phyloP scores from a whole-genome alignment of 2,329 filamentous ascomycete species.

The Reticulascus tulasneorum region DNA sequence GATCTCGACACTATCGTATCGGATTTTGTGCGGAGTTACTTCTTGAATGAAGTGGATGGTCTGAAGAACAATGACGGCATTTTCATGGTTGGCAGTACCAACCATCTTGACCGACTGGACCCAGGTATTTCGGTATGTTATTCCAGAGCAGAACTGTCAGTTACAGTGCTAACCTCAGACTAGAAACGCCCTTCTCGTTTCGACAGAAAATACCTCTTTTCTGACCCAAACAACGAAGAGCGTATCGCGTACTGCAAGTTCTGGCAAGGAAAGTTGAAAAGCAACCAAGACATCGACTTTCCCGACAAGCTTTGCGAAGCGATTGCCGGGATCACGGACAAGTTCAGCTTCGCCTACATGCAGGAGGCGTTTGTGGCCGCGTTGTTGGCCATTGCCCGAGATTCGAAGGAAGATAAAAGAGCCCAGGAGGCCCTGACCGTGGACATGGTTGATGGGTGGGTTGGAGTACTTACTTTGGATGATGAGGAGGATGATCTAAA shows the following conservation, averaged over 20 bases:
- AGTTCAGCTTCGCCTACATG: constrained; percentile 68
- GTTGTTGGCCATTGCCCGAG: constrained; percentile 53
- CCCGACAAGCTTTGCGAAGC: constrained; percentile 52
- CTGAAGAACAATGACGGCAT: constrained; percentile 68
- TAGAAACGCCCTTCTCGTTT: constrained; percentile 63
- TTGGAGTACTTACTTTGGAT: constrained; percentile 23
- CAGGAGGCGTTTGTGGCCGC: constrained; percentile 66
- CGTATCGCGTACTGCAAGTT: constrained; percentile 57
- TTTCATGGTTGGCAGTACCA: constrained; percentile 64
- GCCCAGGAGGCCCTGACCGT: constrained; percentile 24
- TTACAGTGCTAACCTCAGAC: not conserved
- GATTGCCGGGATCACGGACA: constrained; percentile 58
- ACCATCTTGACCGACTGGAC: constrained; percentile 62
- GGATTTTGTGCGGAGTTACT: constrained; percentile 59
- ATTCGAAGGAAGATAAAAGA: constrained; percentile 8
- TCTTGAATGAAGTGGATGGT: constrained; percentile 70
- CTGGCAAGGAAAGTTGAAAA: constrained; percentile 54
- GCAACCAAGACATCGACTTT: constrained; percentile 57
- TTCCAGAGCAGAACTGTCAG: not conserved
- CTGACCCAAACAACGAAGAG: constrained; percentile 50
- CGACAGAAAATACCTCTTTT: constrained; percentile 64
- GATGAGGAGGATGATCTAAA: constrained; percentile 35
- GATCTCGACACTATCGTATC: constrained; percentile 66
- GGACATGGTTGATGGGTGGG: constrained; percentile 32
- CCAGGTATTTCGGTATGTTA: constrained; percentile 55